Evolutionary conservation across 345 rosid genomes (phyloP).

Genomic region (Rhodomyrtus tomentosa): DNA sequence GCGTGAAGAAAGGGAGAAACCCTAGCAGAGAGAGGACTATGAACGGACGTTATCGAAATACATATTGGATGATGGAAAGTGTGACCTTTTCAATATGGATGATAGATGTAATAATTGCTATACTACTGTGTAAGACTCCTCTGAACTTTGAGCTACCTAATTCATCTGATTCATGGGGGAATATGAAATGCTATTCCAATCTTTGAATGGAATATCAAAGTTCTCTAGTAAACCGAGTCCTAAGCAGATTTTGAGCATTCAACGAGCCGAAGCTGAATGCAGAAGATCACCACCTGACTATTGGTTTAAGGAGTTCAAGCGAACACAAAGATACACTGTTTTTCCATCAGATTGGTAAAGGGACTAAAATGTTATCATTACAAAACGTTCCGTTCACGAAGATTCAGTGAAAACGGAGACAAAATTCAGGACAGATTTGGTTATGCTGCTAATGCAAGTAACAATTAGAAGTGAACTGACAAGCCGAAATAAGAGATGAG

Average conservation of each 20-base stretch:
- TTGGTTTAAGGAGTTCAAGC: background rate
- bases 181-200: background rate
- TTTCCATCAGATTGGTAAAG: background rate
- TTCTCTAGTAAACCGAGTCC: background rate
- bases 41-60: too few relatives aligned
- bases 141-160: background rate
- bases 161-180: background rate
- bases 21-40: too few relatives aligned
- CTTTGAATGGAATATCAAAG: background rate
- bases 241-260: background rate
- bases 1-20: too few relatives aligned
- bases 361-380: background rate
- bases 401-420: background rate
- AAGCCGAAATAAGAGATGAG: background rate
- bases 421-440: background rate
- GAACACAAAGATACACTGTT: background rate
- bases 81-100: background rate
- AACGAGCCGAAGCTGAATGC: background rate
- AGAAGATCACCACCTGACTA: accelerated
- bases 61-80: background rate
- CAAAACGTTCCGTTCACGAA: background rate
- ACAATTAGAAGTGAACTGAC: background rate
- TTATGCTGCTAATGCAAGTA: background rate
- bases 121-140: background rate
- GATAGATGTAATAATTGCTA: background rate